These are phyloP conservation scores for Blastocystis sp. DNA, from an alignment of 352 stramenopile genomes.

Conservation along the genomic window DNA sequence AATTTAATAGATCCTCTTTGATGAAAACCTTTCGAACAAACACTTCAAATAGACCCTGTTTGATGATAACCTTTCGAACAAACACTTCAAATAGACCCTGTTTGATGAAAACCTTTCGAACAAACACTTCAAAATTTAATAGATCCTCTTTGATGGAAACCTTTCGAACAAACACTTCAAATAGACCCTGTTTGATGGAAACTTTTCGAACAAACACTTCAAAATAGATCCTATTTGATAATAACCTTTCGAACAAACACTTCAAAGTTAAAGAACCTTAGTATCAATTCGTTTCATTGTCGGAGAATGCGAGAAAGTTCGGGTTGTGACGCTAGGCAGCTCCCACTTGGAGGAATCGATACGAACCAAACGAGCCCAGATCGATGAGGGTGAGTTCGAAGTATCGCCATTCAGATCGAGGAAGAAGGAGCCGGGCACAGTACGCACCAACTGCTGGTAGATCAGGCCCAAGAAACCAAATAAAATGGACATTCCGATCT, in stretches of 20 bases:
- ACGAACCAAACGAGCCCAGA: neutral
- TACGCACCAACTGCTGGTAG: constrained; percentile 71
- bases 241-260: neutral
- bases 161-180: neutral
- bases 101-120: neutral
- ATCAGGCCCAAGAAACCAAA: constrained; percentile 69
- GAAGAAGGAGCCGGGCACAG: constrained; percentile 68
- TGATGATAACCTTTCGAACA: neutral
- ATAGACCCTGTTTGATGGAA: neutral
- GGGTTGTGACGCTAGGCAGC: constrained; percentile 18
- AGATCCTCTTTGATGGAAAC: neutral
- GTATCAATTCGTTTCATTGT: constrained; percentile 37
- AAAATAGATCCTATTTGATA: neutral
- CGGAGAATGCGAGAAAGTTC: neutral
- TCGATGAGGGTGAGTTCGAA: neutral
- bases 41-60: neutral
- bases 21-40: too few relatives aligned
- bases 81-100: neutral
- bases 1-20: neutral
- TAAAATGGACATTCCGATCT: constrained; percentile 70
- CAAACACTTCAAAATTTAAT: neutral
- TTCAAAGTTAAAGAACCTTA: neutral
- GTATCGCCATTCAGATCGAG: constrained; percentile 5
- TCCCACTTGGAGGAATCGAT: neutral
- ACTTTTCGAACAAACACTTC: neutral